phyloP scores from a whole-genome alignment of 176 grass and related monocot species.

The Raddia guianensis region DNA sequence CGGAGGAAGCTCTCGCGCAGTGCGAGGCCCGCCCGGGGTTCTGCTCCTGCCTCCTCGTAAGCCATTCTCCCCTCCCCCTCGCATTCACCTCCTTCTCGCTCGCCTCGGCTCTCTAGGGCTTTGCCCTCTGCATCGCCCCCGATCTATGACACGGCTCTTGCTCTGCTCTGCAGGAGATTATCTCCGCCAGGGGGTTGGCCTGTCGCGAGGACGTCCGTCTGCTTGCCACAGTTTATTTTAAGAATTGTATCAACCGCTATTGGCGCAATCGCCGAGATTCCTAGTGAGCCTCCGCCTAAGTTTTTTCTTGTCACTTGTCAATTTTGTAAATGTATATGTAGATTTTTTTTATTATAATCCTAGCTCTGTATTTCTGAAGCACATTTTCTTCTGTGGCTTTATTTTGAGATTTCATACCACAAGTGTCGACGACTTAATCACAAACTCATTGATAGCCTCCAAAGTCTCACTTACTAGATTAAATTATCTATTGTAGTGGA shows the following conservation, averaged over 20 bases:
- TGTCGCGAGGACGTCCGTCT: constrained; percentile 90
- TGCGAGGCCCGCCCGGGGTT: constrained; percentile 85
- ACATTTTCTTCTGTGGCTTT: not conserved
- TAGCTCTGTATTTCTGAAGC: constrained; percentile 18
- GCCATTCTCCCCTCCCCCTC: constrained; percentile 18
- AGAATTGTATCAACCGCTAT: constrained; percentile 96
- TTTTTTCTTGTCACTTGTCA: not conserved
- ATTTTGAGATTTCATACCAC: not conserved
- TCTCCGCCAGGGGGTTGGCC: constrained; percentile 68
- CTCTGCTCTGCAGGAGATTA: constrained; percentile 71
- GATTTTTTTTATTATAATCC: constrained; percentile 19
- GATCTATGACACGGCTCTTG: constrained; percentile 1
- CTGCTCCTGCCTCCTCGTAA: constrained; percentile 98
- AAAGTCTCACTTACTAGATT: constrained; percentile 19
- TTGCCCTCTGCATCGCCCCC: not conserved
- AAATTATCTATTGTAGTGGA: constrained; percentile 62
- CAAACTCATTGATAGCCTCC: not conserved
- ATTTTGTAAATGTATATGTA: constrained; percentile 1
- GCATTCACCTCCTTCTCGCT: not conserved
- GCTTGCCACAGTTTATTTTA: constrained; percentile 93
- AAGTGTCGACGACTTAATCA: not conserved
- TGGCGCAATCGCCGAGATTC: constrained; percentile 85
- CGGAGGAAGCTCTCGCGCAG: constrained; percentile 79
- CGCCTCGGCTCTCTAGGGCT: constrained; percentile 33
- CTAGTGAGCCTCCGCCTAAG: constrained; percentile 46